Base-by-base conservation (phyloP, 2,329 filamentous ascomycete genomes). In the Colletotrichum navitas region DNA sequence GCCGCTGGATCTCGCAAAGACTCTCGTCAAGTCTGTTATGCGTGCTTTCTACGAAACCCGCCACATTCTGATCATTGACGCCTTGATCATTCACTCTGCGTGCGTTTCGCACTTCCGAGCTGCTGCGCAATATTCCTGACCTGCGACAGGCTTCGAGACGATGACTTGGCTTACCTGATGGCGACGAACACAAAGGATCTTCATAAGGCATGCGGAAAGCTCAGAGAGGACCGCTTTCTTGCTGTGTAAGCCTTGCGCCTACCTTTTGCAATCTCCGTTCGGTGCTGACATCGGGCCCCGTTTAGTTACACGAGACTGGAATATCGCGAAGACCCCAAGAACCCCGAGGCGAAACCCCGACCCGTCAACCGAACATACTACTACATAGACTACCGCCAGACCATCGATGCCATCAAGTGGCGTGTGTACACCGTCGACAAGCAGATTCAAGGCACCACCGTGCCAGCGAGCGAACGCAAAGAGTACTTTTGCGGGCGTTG, bases 391-490 rank as follows among this genome's bases (percentile, higher is more conserved):
- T 97, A 97, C 78, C 94, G 96, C 71, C 93, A 94, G 69, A 94
- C 95, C 45, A 94, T 99, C 78, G 96, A 99, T 82, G 94, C 94
- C 60, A 97, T 97, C 83, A 99, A 99, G 81, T 99, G 93, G 88
- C 92, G 94, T 74, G 91, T 97, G 63, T 95, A 95, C 79, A 92
- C 92, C 68, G 90, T 98, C 76, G 94, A 95, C 75, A 95, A 95
- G 80, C 91, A 92, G 66, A 94, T 98, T 71, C 95, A 98, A 82
- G 91, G 92, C 21, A 91, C 94, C 69, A 93, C 93, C 21, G 91
- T 93, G 24, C 92, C 94, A 0, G 92, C 92, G 12, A 89, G 89
- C 67, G 95, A 98, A 81, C 93, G 94, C 80, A 98, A 98, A 81
- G 96, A 98, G 79, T 97, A 95, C 77, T 91, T 92, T 71, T 99